Percentiles rank a stretch among this genome's conserved stretches.
phyloP scores from a whole-genome alignment of 2,329 filamentous ascomycete genomes.

The Epichloe aotearoae region DNA sequence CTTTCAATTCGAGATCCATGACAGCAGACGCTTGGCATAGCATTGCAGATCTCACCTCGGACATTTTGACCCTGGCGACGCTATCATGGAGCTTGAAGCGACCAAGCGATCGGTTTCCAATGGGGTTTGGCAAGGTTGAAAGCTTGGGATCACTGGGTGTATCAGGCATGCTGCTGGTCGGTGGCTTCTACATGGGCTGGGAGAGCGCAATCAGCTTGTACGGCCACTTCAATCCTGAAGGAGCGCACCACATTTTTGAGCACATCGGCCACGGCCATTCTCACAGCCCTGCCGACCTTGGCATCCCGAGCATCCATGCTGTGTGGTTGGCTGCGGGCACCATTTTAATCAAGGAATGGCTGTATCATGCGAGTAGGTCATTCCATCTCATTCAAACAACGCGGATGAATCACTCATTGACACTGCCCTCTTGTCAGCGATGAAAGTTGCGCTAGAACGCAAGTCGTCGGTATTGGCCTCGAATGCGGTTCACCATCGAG shows the following conservation, averaged over 20 bases:
- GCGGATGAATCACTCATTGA: neutral
- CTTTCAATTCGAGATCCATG: conserved; percentile 90
- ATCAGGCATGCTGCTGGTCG: conserved; percentile 76
- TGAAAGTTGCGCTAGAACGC: conserved; percentile 88
- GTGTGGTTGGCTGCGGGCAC: conserved; percentile 88
- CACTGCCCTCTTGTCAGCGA: conserved; percentile 40
- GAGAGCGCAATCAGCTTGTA: conserved; percentile 57
- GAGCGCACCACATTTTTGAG: conserved; percentile 48
- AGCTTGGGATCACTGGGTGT: conserved; percentile 88
- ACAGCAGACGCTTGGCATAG: conserved; percentile 92
- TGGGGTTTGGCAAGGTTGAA: conserved; percentile 95
- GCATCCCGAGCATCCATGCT: conserved; percentile 74
- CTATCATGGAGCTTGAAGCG: conserved; percentile 86
- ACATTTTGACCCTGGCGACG: conserved; percentile 85
- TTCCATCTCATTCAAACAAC: neutral
- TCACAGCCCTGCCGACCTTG: conserved; percentile 31
- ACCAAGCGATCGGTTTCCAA: conserved; percentile 71
- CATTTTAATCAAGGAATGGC: conserved; percentile 88
- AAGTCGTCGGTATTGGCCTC: conserved; percentile 93
- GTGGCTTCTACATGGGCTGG: conserved; percentile 85
- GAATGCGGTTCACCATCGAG: conserved; percentile 90
- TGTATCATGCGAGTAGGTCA: conserved; percentile 87
- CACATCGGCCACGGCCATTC: conserved; percentile 52
- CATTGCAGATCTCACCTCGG: conserved; percentile 86
- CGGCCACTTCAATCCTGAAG: conserved; percentile 58